phyloP scores from a whole-genome alignment of 1,284 basidiomycete genomes.

The Pisolithus thermaeus region DNA sequence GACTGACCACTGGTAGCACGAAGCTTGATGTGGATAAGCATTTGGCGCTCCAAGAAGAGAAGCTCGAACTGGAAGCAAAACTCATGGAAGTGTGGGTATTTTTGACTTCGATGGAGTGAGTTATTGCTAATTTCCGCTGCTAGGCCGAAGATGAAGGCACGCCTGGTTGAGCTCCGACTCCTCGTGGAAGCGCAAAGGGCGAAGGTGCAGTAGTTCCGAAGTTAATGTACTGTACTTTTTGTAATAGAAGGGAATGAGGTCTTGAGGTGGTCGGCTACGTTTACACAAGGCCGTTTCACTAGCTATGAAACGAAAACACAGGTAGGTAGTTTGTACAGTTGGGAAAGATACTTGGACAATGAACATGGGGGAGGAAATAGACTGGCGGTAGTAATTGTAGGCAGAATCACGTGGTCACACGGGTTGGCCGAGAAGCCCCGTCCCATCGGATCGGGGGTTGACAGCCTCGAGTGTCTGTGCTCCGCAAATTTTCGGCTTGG shows the following conservation, averaged over 20 bases:
- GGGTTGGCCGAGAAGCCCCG: too few relatives aligned
- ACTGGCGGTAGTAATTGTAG: too few relatives aligned
- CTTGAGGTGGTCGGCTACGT: too few relatives aligned
- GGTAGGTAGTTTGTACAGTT: too few relatives aligned
- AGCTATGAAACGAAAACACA: too few relatives aligned
- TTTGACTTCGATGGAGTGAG: background rate
- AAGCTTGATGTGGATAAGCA: constrained; percentile 90
- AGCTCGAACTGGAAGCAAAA: constrained; percentile 76
- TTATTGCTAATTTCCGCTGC: constrained; percentile 3
- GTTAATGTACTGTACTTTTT: background rate
- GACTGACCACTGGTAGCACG: constrained; percentile 46
- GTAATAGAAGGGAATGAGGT: background rate
- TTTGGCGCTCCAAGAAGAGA: constrained; percentile 90
- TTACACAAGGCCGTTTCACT: too few relatives aligned
- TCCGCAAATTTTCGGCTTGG: background rate
- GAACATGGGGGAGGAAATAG: too few relatives aligned
- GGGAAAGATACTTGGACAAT: too few relatives aligned
- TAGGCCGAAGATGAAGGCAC: constrained; percentile 76
- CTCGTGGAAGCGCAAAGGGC: constrained; percentile 14
- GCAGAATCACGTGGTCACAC: background rate
- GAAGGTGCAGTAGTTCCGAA: background rate
- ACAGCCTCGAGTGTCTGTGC: background rate
- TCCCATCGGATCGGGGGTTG: too few relatives aligned
- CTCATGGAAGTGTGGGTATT: constrained; percentile 70
- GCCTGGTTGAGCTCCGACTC: constrained; percentile 61